phyloP scores from a whole-genome alignment of 495 filamentous ascomycete species.

The Daldinia grandis region DNA sequence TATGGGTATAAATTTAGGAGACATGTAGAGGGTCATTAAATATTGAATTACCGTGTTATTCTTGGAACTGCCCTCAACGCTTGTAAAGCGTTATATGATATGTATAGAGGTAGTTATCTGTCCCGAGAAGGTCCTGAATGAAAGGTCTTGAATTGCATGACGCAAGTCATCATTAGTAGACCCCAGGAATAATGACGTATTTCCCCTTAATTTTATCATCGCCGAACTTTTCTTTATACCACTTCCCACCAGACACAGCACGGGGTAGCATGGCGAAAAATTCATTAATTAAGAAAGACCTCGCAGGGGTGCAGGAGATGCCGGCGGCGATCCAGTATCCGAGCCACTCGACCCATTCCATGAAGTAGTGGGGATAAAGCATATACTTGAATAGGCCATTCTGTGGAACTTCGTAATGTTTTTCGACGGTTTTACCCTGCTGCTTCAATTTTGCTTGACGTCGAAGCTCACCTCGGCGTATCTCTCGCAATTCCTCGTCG shows the following conservation, averaged over 20 bases:
- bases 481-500: conserved; percentile 79
- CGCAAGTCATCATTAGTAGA: conserved; percentile 56
- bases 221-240: conserved; percentile 91
- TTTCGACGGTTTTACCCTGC: conserved; percentile 65
- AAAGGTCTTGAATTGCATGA: background rate
- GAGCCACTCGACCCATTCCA: conserved; percentile 95
- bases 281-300: conserved; percentile 86
- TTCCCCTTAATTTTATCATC: conserved; percentile 74
- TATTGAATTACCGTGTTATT: too few species aligned
- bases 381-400: conserved; percentile 83
- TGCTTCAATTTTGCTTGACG: conserved; percentile 53
- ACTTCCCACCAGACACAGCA: conserved; percentile 80
- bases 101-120: background rate
- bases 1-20: too few species aligned
- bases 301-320: conserved; percentile 72
- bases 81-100: too few species aligned
- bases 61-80: too few species aligned
- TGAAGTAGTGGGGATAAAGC: conserved; percentile 91
- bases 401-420: conserved; percentile 88
- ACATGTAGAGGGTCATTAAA: too few species aligned
- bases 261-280: conserved; percentile 89
- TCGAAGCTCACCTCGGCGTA: conserved; percentile 68
- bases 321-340: conserved; percentile 81
- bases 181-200: conserved; percentile 84
- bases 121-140: background rate